These are phyloP conservation scores for Orobanche coerulescens DNA, from an alignment of 257 asterid species.

Conservation along the genomic window DNA sequence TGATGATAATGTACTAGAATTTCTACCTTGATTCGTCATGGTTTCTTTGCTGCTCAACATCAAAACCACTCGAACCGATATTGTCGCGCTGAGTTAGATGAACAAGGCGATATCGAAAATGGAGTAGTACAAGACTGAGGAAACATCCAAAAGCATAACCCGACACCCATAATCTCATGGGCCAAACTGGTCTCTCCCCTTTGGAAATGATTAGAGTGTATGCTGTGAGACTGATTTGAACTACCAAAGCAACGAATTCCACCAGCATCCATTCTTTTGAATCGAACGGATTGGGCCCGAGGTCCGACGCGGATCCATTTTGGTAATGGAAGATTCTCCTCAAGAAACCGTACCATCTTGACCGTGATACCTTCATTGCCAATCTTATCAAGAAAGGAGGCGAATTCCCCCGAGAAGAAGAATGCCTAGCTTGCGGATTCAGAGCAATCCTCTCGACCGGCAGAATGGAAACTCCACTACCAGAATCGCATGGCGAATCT, in stretches of 20 bases:
- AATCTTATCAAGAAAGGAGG: constrained; percentile 54
- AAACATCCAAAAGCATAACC: constrained; percentile 76
- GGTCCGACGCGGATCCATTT: constrained; percentile 71
- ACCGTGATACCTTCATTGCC: constrained; percentile 66
- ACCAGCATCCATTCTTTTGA: constrained; percentile 62
- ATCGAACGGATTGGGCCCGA: constrained; percentile 80
- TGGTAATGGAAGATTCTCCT: constrained; percentile 89
- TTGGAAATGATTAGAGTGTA: constrained; percentile 45
- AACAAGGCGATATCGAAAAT: constrained; percentile 43
- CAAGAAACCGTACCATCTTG: constrained; percentile 62
- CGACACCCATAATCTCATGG: constrained; percentile 77
- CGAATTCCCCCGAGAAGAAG: constrained; percentile 27
- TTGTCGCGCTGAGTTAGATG: constrained; percentile 22
- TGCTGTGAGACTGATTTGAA: constrained; percentile 40
- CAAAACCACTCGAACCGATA: constrained; percentile 23
- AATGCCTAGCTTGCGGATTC: constrained; percentile 35
- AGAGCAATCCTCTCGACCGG: constrained; percentile 31
- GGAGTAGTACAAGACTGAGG: constrained; percentile 43
- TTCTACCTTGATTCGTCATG: constrained; percentile 57
- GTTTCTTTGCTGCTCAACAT: constrained; percentile 65
- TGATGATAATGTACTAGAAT: not conserved
- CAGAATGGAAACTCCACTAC: constrained; percentile 31
- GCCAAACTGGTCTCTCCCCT: constrained; percentile 83
- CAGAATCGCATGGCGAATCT: constrained; percentile 44
- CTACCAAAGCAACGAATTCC: constrained; percentile 45